These are phyloP conservation scores for Solanum phureja DNA, from an alignment of 257 asterid genomes.

Conservation along the genomic window DNA sequence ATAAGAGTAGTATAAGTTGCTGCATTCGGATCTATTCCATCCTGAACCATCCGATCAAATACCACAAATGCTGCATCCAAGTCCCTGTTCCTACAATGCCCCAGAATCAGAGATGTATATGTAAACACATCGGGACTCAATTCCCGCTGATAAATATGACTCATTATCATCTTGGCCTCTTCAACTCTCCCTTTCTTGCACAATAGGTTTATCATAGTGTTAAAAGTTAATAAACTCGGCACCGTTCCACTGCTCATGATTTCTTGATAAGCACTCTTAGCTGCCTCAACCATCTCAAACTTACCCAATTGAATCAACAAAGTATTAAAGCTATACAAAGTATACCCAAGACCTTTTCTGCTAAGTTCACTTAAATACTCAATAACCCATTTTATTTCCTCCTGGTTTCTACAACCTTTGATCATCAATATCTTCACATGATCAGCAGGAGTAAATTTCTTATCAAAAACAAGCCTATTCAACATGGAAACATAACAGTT, in stretches of 20 bases:
- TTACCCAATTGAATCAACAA: conserved; percentile 77
- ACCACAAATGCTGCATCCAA: conserved; percentile 55
- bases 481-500: conserved; percentile 67
- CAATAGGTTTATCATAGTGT: conserved; percentile 71
- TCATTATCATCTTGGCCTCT: conserved; percentile 59
- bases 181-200: conserved; percentile 70
- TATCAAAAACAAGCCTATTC: conserved; percentile 54
- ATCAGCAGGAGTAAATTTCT: conserved; percentile 53
- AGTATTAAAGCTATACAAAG: conserved; percentile 66
- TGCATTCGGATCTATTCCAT: conserved; percentile 61
- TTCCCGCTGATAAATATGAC: conserved; percentile 43
- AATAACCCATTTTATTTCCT: conserved; percentile 43
- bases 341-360: conserved; percentile 27
- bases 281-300: conserved; percentile 57
- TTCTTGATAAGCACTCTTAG: conserved; percentile 37
- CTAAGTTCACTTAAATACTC: conserved; percentile 47
- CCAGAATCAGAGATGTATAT: conserved; percentile 67
- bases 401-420: conserved; percentile 48
- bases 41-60: conserved; percentile 64
- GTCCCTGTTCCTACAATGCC: conserved; percentile 63
- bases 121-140: conserved; percentile 79
- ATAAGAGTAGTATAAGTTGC: conserved; percentile 62
- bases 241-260: conserved; percentile 43
- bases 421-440: conserved; percentile 75
- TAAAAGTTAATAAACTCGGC: conserved; percentile 65